A percentile compares a stretch with the other conserved stretches of the same genome.
Evolutionary conservation across 805 yeast species (phyloP).

Genomic region (Candida odintsovae): DNA sequence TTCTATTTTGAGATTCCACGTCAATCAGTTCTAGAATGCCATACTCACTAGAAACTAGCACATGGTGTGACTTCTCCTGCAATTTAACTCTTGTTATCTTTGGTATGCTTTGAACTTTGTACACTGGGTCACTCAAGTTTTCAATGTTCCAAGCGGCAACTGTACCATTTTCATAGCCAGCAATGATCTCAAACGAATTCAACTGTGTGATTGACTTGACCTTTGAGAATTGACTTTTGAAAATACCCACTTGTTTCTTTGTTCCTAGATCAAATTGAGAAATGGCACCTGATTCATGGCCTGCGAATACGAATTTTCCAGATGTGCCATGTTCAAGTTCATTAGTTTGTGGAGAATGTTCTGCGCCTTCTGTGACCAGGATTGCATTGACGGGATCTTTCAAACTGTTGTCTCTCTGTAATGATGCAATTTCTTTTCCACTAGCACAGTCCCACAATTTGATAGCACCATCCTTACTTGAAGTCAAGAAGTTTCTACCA

Average conservation of each 20-base stretch:
- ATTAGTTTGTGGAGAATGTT: slow-evolving; percentile 18
- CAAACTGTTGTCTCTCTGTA: slow-evolving; percentile 30
- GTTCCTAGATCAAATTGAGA: slow-evolving; percentile 34
- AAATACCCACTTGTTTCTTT: slow-evolving; percentile 19
- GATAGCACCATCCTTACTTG: slow-evolving; percentile 49
- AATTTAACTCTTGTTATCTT: neutral
- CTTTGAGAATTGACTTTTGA: slow-evolving; percentile 23
- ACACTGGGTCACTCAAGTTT: neutral
- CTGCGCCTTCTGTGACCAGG: neutral
- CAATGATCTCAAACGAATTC: slow-evolving; percentile 13
- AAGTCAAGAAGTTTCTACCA: slow-evolving; percentile 62
- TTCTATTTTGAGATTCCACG: neutral
- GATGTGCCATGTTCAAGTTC: slow-evolving; percentile 42
- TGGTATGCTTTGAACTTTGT: neutral
- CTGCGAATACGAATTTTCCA: slow-evolving; percentile 39
- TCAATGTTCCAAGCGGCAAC: slow-evolving; percentile 37
- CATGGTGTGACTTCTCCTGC: neutral
- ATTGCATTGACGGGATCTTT: slow-evolving; percentile 32
- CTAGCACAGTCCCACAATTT: slow-evolving; percentile 67
- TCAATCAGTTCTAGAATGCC: neutral
- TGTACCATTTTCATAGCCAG: slow-evolving; percentile 31
- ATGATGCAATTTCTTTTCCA: slow-evolving; percentile 38
- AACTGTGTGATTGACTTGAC: neutral
- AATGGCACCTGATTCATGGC: slow-evolving; percentile 33
- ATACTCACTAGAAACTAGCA: neutral